Evolutionary conservation across 2,329 filamentous ascomycete genomes (phyloP).

Genomic region (Trematosphaeria pertusa): DNA sequence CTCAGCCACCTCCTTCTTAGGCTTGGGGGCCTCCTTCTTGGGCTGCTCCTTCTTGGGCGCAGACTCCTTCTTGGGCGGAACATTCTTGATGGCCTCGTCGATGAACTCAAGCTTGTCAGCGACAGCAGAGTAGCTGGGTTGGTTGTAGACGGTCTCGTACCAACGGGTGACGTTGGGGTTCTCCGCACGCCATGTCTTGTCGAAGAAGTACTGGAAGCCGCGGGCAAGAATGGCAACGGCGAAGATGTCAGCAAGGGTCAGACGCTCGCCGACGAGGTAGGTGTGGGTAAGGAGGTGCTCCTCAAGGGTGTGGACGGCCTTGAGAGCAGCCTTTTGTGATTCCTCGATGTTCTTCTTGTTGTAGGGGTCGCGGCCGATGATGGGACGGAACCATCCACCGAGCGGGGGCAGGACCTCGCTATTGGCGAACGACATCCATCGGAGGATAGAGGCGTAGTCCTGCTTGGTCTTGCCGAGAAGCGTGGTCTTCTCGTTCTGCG

Average conservation of each 20-base stretch:
- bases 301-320: slow-evolving; percentile 77
- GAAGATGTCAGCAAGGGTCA: slow-evolving; percentile 96
- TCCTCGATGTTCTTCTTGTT: slow-evolving; percentile 98
- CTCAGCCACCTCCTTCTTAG: slow-evolving; percentile 64
- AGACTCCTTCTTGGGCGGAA: slow-evolving; percentile 73
- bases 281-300: slow-evolving; percentile 90
- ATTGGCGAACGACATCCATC: slow-evolving; percentile 99
- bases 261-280: slow-evolving; percentile 95
- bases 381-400: slow-evolving; percentile 83
- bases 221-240: slow-evolving; percentile 77
- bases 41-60: slow-evolving; percentile 72
- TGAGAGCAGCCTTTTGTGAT: slow-evolving; percentile 70
- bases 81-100: slow-evolving; percentile 78
- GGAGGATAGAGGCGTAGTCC: slow-evolving; percentile 97
- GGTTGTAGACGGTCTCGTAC: slow-evolving; percentile 93
- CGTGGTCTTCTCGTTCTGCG: slow-evolving; percentile 99
- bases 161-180: slow-evolving; percentile 90
- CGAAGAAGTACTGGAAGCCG: slow-evolving; percentile 93
- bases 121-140: slow-evolving; percentile 86
- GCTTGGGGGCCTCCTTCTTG: slow-evolving; percentile 55
- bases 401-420: slow-evolving; percentile 77
- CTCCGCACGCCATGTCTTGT: slow-evolving; percentile 82
- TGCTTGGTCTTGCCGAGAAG: slow-evolving; percentile 99
- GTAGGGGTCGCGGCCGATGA: slow-evolving; percentile 82
- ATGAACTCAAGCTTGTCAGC: slow-evolving; percentile 77